Base-by-base conservation (phyloP, 169 alveolate genomes). In the Pseudocohnilembus persalinus region DNA sequence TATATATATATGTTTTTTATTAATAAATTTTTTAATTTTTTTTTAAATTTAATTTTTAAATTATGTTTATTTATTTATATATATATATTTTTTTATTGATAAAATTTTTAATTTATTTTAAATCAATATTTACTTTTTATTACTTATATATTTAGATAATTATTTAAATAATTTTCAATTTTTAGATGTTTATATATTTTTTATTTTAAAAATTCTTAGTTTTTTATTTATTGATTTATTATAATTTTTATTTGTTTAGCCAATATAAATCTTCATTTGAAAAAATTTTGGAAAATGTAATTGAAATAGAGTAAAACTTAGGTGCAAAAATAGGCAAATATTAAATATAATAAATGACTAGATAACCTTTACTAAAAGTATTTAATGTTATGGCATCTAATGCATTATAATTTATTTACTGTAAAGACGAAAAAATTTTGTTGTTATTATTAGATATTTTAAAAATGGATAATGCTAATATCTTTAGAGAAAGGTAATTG, bases 321-420 rank as follows among this genome's bases (percentile, higher is more conserved):
- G n/a, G 76, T 0, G 1, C 26, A 4, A 79, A 33, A 0, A 31
- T 34, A 63, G 84, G 84, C 16, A 79, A 79, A 73, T 79, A 79
- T 29, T 63, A 79, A 20, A 63, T 79, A 1, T 63, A 79, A 35
- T 28, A 79, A 79, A 64, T 79, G 0, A 79, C 84, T 49, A 64
- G 84, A n/a, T 34, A 79, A 79, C 64, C 84, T 1, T 29, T 79
- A 24, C 64, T 68, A 26, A 79, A 79, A 79, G 34, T 79, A 24
- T 49, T 79, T 31, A 79, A 79, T 63, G 29, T 76, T 0, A 34
- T 79, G 76, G n/a, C 84, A 4, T 33, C 77, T 28, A n/a, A 34
- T 16, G 74, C 64, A 0, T 49, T 72, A 4, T 74, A 79, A 79
- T 34, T 35, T 20, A 49, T 34, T n/a, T n/a, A n/a, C 64, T 79